A percentile compares a stretch with the other conserved stretches of the same genome.
Conservation (phyloP, 1,284 basidiomycete species). For the Thecaphora thlaspeos region DNA sequence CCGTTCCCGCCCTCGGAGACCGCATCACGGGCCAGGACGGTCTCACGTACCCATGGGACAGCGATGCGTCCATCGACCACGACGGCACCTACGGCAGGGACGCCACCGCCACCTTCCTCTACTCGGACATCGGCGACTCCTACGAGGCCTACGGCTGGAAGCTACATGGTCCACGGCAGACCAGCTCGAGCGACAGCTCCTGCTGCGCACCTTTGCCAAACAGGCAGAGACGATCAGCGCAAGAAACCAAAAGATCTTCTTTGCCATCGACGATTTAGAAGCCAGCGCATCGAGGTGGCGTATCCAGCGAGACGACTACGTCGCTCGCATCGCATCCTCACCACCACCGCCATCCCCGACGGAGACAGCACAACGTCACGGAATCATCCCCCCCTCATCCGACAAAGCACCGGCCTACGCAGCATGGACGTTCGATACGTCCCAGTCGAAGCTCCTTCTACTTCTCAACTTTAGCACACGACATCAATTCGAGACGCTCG, state of each 20-base stretch:
- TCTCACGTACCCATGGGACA: too few species aligned
- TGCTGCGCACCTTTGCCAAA: slow-evolving; percentile 9
- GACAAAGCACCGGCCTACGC: slow-evolving; percentile 7
- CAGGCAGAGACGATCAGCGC: neutral
- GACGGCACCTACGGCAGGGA: slow-evolving; percentile 56
- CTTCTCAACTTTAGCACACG: slow-evolving; percentile 11
- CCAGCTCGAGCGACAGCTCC: slow-evolving; percentile 13
- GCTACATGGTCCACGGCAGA: slow-evolving; percentile 12
- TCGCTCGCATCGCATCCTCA: too few species aligned
- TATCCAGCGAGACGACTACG: slow-evolving; percentile 21
- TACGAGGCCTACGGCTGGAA: slow-evolving; percentile 62
- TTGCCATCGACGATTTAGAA: slow-evolving; percentile 28
- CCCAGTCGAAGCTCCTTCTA: slow-evolving; percentile 17
- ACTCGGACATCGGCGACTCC: slow-evolving; percentile 68
- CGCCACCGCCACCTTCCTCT: slow-evolving; percentile 64
- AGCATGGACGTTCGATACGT: slow-evolving; percentile 29
- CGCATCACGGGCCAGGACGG: too few species aligned
- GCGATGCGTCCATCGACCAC: slow-evolving; percentile 2
- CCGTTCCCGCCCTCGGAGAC: too few species aligned
- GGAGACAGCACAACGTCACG: neutral
- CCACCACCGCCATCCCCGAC: neutral
- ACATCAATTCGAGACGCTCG: slow-evolving; percentile 4
- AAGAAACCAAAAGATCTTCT: slow-evolving; percentile 3
- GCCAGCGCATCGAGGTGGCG: slow-evolving; percentile 32
- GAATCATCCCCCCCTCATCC: neutral